These are phyloP conservation scores for Rhodotorula sp. DNA, from an alignment of 1,284 basidiomycete species.

Conservation along the genomic window DNA sequence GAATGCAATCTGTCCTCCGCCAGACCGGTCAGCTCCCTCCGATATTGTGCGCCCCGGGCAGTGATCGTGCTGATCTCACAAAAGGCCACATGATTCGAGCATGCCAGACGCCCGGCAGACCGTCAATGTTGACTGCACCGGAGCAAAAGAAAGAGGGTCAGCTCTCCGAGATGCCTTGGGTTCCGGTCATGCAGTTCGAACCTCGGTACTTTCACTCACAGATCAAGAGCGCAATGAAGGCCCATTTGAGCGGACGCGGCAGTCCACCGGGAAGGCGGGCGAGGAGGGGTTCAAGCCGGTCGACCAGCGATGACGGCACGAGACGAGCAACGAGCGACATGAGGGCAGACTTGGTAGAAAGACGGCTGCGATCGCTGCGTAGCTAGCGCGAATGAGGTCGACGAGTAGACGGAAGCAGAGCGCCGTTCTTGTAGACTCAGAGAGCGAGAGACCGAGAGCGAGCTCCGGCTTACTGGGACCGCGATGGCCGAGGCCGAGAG, in stretches of 20 bases:
- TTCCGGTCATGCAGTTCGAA: too few relatives aligned
- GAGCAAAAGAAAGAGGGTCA: background rate
- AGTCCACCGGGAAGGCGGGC: background rate
- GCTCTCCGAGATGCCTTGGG: too few relatives aligned
- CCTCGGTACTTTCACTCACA: background rate
- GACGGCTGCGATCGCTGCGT: too few relatives aligned
- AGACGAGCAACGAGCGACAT: conserved; percentile 1
- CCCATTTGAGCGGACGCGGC: background rate
- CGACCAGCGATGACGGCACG: background rate
- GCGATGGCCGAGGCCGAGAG: too few relatives aligned
- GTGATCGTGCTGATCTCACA: background rate
- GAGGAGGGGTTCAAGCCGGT: background rate
- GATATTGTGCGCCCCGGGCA: too few relatives aligned
- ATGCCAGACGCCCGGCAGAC: conserved; percentile 21
- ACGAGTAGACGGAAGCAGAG: too few relatives aligned
- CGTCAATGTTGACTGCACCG: conserved; percentile 8
- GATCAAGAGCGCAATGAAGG: background rate
- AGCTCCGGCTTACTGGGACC: too few relatives aligned
- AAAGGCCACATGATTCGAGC: conserved; percentile 21
- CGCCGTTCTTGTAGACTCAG: too few relatives aligned
- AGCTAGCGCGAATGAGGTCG: too few relatives aligned
- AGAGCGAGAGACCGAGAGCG: too few relatives aligned
- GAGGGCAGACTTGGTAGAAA: background rate
- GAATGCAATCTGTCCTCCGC: background rate
- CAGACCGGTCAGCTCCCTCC: too few relatives aligned